A percentile compares a stretch with the other conserved stretches of the same genome.
Conservation (phyloP, 1,284 basidiomycete genomes). For the Schizophyllum commune region DNA sequence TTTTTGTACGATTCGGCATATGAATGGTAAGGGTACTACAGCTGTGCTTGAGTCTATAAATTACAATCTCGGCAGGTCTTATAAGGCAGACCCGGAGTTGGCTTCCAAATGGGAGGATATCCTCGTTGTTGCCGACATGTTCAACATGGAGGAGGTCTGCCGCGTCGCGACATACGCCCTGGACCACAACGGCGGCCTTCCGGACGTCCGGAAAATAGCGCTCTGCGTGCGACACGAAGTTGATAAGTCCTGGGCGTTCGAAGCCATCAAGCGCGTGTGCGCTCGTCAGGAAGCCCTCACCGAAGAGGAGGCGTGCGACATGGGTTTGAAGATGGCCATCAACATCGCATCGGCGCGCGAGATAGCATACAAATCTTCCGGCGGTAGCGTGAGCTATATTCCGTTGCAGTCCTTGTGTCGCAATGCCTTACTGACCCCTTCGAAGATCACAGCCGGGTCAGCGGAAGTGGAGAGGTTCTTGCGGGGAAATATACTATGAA, state of each 20-base stretch:
- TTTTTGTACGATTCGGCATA: not conserved
- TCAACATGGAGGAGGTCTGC: not conserved
- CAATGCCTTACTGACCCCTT: too few relatives aligned
- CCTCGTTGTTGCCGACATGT: not conserved
- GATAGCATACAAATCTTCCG: not conserved
- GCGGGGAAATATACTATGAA: too few relatives aligned
- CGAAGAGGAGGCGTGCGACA: not conserved
- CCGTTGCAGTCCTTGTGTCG: too few relatives aligned
- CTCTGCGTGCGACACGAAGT: not conserved
- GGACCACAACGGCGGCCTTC: not conserved
- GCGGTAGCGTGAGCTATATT: too few relatives aligned
- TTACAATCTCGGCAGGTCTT: not conserved
- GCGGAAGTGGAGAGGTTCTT: too few relatives aligned
- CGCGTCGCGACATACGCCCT: not conserved
- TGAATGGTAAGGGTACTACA: not conserved
- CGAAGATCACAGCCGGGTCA: too few relatives aligned
- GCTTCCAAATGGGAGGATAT: not conserved
- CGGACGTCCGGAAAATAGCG: not conserved
- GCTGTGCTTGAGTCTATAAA: not conserved
- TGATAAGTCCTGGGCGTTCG: not conserved
- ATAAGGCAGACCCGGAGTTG: not conserved
- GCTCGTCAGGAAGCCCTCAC: not conserved
- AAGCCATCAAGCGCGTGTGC: not conserved
- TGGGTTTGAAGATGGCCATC: not conserved
- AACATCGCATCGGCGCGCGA: not conserved